Base-by-base conservation (phyloP, 2,329 filamentous ascomycete genomes). In the Sarocladiaceae sp. region DNA sequence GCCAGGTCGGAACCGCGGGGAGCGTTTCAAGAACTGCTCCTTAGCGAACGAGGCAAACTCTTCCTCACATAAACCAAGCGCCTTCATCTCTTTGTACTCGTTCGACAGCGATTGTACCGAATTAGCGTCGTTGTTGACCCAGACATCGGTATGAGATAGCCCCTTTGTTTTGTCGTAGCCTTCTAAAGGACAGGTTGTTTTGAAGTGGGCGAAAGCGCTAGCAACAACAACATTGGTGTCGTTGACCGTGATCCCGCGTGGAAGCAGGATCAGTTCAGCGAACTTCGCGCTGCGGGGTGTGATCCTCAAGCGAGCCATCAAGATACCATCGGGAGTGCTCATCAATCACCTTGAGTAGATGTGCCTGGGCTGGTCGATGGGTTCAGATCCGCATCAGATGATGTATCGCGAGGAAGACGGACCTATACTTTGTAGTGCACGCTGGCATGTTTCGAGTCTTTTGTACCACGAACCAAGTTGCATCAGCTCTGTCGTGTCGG, bases 21-120 rank as follows among this genome's bases (percentile, higher is more conserved):
- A 31, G 29, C 51, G 40, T 39, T 18, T 28, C 26, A 53, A 37
- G 31, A 53, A 18, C 22, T 37, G 39, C 29, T 53, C 51, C 26
- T 48, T 53, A 15, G 40, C 51, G 17, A 53, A 28, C 23, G 51
- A 36, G 31, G 51, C 51, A 39, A 53, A 53, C 42, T 53, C 51
- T 18, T 49, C 29, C 42, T 53, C 51, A 48, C 51, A 53, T 26
- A 53, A 25, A 53, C 29, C 42, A 13, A 53, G 31, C 25, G 28
- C 31, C 42, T 47, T 53, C 51, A 53, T 53, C 31, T 35, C 51
- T 35, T 39, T 53, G 42, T 53, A 53, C 33, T 53, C 51, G 40
- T 28, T 53, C 51, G 26, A 48, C 15, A 48, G 11, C 17, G 22
- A 48, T 25, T 25, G 51, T 18, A 28, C 42, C 42, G 20, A 47